These are phyloP conservation scores for Amphibolis antarctica DNA, from an alignment of 106 monocot species.

Conservation along the genomic window DNA sequence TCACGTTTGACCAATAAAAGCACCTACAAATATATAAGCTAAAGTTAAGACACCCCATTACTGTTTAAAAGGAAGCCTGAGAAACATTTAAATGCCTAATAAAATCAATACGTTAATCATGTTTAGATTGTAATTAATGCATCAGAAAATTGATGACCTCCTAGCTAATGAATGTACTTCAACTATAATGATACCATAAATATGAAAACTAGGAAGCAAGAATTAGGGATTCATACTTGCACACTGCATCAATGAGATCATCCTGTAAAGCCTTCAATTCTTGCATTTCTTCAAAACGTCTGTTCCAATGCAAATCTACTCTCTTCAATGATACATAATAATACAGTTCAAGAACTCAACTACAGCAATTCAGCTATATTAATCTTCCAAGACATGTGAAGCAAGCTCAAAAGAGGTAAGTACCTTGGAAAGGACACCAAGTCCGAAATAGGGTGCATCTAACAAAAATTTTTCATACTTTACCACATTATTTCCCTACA, in stretches of 20 bases:
- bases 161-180: too few species aligned
- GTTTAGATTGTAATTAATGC: too few species aligned
- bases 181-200: neutral
- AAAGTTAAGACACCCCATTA: too few species aligned
- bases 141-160: too few species aligned
- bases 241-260: conserved; percentile 86
- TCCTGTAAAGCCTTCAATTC: conserved; percentile 74
- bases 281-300: conserved; percentile 72
- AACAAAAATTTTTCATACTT: conserved; percentile 78
- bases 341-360: neutral
- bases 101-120: too few species aligned
- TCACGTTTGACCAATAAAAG: too few species aligned
- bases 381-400: too few species aligned
- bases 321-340: conserved; percentile 23
- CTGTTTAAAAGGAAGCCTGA: too few species aligned
- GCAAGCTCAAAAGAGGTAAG: neutral
- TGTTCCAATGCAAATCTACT: conserved; percentile 95
- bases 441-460: conserved; percentile 88
- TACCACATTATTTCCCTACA: conserved; percentile 32
- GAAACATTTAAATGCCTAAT: too few species aligned
- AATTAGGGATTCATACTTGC: conserved; percentile 31
- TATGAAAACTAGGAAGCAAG: neutral
- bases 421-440: conserved; percentile 97
- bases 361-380: neutral
- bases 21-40: too few species aligned